Conservation (phyloP, 1,284 basidiomycete species). For the Rhodotorula sp. region DNA sequence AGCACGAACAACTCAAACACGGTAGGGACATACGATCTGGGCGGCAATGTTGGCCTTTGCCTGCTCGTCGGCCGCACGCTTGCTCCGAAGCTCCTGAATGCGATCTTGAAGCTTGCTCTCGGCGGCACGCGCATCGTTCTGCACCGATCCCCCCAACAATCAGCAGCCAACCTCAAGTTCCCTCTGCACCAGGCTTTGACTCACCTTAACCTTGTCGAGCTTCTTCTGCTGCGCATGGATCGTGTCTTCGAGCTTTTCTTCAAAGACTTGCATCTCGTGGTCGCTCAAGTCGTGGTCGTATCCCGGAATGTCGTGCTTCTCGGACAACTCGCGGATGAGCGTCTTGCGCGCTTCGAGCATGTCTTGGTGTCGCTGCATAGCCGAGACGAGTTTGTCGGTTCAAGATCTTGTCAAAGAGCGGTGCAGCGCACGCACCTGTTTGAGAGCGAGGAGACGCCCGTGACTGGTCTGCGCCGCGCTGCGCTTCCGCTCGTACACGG, state of each 20-base stretch:
- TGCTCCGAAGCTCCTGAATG: constrained; percentile 42
- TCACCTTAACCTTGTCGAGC: constrained; percentile 40
- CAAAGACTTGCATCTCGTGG: constrained; percentile 68
- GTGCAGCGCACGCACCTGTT: constrained; percentile 44
- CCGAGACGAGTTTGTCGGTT: neutral
- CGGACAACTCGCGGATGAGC: constrained; percentile 67
- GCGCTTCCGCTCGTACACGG: constrained; percentile 58
- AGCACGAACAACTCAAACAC: constrained; percentile 48
- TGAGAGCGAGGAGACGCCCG: constrained; percentile 64
- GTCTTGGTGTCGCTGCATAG: constrained; percentile 66
- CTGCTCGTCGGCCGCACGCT: constrained; percentile 42
- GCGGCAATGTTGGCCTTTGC: constrained; percentile 32
- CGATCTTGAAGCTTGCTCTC: constrained; percentile 42
- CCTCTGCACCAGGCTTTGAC: neutral
- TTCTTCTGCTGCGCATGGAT: constrained; percentile 28
- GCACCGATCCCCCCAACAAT: neutral
- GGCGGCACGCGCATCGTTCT: constrained; percentile 38
- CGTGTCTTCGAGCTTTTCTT: constrained; percentile 59
- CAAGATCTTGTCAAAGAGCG: neutral
- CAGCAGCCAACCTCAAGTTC: neutral
- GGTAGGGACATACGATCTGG: constrained; percentile 41
- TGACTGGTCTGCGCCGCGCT: constrained; percentile 60
- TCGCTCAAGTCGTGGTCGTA: constrained; percentile 65
- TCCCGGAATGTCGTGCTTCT: constrained; percentile 69
- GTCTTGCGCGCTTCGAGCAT: constrained; percentile 72